phyloP scores from a whole-genome alignment of 2,329 filamentous ascomycete genomes.

The Mariannaea elegans region DNA sequence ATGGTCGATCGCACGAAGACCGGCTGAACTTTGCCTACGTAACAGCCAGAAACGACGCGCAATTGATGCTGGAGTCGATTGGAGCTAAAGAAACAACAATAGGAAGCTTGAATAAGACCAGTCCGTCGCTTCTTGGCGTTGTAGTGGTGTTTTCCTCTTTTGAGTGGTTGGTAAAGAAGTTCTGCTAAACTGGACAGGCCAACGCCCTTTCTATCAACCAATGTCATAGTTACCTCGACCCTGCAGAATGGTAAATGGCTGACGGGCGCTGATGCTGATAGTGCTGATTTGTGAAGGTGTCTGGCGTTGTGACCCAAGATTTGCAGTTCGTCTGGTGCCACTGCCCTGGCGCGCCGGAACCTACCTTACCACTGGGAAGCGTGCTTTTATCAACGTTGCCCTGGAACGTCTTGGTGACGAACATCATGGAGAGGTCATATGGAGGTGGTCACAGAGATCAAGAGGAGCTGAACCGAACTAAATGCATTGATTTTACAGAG shows the following conservation, averaged over 20 bases:
- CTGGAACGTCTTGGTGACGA: no score
- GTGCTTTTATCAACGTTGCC: no score
- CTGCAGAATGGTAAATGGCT: not conserved
- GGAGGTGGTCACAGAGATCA: no score
- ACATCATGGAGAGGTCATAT: no score
- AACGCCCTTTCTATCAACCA: not conserved
- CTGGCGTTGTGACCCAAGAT: not conserved
- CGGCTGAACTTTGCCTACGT: not conserved
- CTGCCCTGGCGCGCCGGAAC: not conserved
- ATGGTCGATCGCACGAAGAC: not conserved
- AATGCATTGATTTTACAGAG: no score
- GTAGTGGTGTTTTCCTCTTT: no score
- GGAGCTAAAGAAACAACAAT: not conserved
- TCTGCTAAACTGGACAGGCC: not conserved
- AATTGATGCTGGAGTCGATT: not conserved
- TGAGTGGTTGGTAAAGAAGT: not conserved
- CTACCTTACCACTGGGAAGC: not conserved
- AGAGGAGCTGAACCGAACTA: no score
- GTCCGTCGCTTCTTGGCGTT: not conserved
- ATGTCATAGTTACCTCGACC: not conserved
- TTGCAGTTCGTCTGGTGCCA: not conserved
- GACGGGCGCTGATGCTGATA: no score
- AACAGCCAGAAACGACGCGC: not conserved
- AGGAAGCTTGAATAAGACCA: not conserved
- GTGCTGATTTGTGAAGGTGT: conserved; percentile 9